Evolutionary conservation across 306 rosid genomes (phyloP).

Genomic region (Fagus crenata): DNA sequence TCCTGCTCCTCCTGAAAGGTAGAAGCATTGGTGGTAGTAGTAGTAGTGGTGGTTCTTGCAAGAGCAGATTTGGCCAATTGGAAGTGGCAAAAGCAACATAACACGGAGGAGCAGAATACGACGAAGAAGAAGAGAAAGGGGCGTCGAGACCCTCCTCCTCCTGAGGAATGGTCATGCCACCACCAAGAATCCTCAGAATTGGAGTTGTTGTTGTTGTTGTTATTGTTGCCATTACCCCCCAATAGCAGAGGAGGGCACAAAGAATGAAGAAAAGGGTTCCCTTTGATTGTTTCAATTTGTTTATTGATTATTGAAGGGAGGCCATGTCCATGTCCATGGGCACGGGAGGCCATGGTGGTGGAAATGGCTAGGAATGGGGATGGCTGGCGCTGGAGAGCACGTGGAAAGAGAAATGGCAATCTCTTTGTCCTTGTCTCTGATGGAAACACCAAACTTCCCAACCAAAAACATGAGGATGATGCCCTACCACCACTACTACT

Average conservation of each 20-base stretch:
- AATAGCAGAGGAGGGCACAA: constrained; percentile 19
- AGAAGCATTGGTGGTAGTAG: constrained; percentile 4
- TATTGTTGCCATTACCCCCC: constrained; percentile 6
- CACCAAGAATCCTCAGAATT: constrained; percentile 41
- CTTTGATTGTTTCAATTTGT: background rate
- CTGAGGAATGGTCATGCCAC: constrained; percentile 36
- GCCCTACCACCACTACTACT: no score
- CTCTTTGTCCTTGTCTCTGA: background rate
- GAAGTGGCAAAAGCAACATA: constrained; percentile 55
- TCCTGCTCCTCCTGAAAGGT: background rate
- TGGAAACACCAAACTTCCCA: constrained; percentile 7
- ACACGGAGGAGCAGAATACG: constrained; percentile 32
- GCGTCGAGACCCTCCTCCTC: constrained; percentile 12
- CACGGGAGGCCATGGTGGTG: background rate
- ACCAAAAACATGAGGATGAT: constrained; percentile 13
- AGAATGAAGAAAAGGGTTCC: constrained; percentile 32
- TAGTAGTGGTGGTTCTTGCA: constrained; percentile 35
- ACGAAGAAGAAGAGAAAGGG: constrained; percentile 43
- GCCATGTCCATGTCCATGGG: background rate
- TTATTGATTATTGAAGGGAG: constrained; percentile 7
- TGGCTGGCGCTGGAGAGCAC: background rate
- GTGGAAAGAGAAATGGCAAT: background rate
- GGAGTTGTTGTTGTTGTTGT: constrained; percentile 23
- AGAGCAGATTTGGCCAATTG: constrained; percentile 54
- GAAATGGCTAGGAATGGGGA: background rate